Evolutionary conservation across 164 flowering plant species (phyloP).

Genomic region (Stephania cephalantha): DNA sequence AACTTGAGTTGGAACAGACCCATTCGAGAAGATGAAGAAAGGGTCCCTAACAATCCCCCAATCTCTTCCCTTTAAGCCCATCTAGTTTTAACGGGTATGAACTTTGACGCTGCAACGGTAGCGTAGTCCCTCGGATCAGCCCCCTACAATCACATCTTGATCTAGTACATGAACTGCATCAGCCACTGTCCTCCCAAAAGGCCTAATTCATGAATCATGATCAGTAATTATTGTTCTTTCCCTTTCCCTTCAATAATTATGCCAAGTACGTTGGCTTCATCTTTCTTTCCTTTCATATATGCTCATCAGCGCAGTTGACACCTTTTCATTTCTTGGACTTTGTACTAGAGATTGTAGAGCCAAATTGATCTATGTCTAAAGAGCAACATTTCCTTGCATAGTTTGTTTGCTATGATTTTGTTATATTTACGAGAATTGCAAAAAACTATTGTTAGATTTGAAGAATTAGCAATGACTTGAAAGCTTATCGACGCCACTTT

Average conservation of each 20-base stretch:
- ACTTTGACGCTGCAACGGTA: constrained; percentile 33
- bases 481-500: too few relatives aligned
- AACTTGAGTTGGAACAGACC: neutral
- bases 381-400: too few relatives aligned
- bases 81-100: constrained; percentile 41
- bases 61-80: constrained; percentile 53
- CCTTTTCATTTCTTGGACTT: too few relatives aligned
- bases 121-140: constrained; percentile 42
- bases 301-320: neutral
- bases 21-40: constrained; percentile 14
- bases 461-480: too few relatives aligned
- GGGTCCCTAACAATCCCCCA: constrained; percentile 43
- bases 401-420: too few relatives aligned
- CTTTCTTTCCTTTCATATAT: neutral
- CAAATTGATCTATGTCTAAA: neutral
- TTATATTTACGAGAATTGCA: too few relatives aligned
- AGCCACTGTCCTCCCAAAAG: constrained; percentile 60
- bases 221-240: too few relatives aligned
- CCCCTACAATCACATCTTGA: constrained; percentile 57
- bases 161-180: constrained; percentile 66
- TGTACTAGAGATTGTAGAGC: neutral
- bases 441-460: too few relatives aligned
- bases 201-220: constrained; percentile 22
- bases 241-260: neutral
- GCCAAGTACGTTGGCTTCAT: neutral